Percentiles rank a stretch among this genome's conserved stretches.
Evolutionary conservation across 768 basidiomycete genomes (phyloP).

Genomic region (Kwoniella sp.): DNA sequence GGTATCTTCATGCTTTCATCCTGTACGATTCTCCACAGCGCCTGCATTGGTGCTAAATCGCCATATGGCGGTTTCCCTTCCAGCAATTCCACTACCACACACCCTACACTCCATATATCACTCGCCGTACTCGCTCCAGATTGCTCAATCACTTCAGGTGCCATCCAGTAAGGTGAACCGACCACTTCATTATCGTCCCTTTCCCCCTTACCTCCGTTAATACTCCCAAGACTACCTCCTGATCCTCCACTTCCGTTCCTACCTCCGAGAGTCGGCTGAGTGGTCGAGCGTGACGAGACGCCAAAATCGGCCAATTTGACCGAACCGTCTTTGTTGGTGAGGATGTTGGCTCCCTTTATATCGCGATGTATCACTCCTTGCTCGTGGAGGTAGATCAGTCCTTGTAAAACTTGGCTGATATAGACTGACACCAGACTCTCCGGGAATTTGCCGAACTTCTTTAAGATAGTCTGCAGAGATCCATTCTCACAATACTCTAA

Average conservation of each 20-base stretch:
- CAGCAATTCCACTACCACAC: conserved; percentile 93
- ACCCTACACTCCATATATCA: conserved; percentile 96
- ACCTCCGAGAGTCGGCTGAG: not conserved
- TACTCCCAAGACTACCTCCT: not conserved
- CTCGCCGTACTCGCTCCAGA: conserved; percentile 94
- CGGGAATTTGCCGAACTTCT: conserved; percentile 97
- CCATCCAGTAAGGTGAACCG: conserved; percentile 99
- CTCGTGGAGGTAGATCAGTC: conserved; percentile 94
- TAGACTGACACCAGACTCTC: conserved; percentile 95
- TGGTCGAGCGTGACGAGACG: conserved; percentile 76
- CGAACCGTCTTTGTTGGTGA: conserved; percentile 97
- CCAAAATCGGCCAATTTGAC: conserved; percentile 99
- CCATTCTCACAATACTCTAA: conserved; percentile 98
- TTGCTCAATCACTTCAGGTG: conserved; percentile 98
- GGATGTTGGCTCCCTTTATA: conserved; percentile 98
- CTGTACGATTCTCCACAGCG: conserved; percentile 95
- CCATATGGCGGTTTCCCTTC: conserved; percentile 94
- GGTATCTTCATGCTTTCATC: conserved; percentile 97
- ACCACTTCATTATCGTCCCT: conserved; percentile 80
- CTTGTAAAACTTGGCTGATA: conserved; percentile 93
- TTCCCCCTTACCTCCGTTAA: not conserved
- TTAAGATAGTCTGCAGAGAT: conserved; percentile 89
- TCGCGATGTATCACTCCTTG: conserved; percentile 99
- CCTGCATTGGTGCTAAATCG: conserved; percentile 95
- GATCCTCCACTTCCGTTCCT: not conserved